Evolutionary conservation across 139 green algal species (phyloP).

Genomic region (Chlamydomonas applanata): DNA sequence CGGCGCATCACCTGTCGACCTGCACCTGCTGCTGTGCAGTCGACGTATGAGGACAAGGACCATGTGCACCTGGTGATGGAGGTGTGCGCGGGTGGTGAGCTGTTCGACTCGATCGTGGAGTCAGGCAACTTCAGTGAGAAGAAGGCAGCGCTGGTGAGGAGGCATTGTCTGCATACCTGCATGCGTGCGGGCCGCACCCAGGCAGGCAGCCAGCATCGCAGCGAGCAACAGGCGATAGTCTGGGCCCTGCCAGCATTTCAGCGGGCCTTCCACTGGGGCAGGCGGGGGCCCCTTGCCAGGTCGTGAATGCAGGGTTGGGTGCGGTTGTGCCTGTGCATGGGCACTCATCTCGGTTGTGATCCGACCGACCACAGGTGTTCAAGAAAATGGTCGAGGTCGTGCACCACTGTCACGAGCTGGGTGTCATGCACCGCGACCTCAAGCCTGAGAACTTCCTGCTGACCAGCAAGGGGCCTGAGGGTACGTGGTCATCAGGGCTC

Average conservation of each 20-base stretch:
- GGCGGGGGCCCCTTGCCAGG: too few species aligned
- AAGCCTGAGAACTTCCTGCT: conserved; percentile 98
- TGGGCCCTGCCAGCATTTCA: too few species aligned
- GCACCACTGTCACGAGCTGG: conserved; percentile 90
- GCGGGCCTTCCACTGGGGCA: too few species aligned
- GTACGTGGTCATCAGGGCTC: too few species aligned
- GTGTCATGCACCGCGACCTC: conserved; percentile 91
- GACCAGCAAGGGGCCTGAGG: conserved; percentile 54
- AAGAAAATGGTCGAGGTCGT: conserved; percentile 92
- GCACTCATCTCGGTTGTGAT: too few species aligned
- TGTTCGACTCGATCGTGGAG: conserved; percentile 96
- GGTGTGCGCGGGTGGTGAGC: conserved; percentile 91
- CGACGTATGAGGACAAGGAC: conserved; percentile 80
- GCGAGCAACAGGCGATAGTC: too few species aligned
- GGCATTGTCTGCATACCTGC: too few species aligned
- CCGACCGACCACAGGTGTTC: conserved; percentile 64
- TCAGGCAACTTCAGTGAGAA: conserved; percentile 74
- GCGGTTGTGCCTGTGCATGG: too few species aligned
- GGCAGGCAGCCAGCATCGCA: too few species aligned
- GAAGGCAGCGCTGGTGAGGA: conserved; percentile 37
- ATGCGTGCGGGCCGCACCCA: too few species aligned
- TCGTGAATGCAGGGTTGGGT: too few species aligned
- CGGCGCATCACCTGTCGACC: neutral
- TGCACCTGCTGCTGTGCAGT: conserved; percentile 18
- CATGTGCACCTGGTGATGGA: conserved; percentile 89